These are phyloP conservation scores for Botrytis cinerea DNA, from an alignment of 2,329 filamentous ascomycete genomes.

Conservation along the genomic window DNA sequence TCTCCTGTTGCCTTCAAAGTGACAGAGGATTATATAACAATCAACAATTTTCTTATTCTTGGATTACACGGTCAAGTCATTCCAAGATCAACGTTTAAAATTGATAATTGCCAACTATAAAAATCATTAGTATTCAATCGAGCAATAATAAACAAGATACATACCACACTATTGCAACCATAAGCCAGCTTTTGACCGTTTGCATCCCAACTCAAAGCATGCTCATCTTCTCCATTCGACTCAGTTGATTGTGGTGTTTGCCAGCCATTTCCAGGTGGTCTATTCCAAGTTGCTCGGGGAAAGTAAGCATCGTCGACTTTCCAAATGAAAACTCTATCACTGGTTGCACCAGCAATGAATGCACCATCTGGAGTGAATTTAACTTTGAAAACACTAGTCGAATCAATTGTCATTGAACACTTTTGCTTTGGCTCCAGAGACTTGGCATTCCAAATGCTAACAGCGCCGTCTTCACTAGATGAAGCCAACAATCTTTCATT, in stretches of 20 bases:
- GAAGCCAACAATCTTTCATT: slow-evolving; percentile 53
- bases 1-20: background rate
- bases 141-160: slow-evolving; percentile 38
- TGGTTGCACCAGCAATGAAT: slow-evolving; percentile 63
- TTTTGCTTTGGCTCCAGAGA: slow-evolving; percentile 56
- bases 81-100: slow-evolving; percentile 25
- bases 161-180: slow-evolving; percentile 62
- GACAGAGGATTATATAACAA: background rate
- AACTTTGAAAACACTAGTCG: slow-evolving; percentile 55
- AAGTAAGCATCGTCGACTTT: slow-evolving; percentile 61
- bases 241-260: slow-evolving; percentile 55
- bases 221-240: slow-evolving; percentile 60
- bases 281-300: slow-evolving; percentile 62
- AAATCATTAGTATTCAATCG: slow-evolving; percentile 16
- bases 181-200: slow-evolving; percentile 64
- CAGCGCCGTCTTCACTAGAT: slow-evolving; percentile 63
- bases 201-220: slow-evolving; percentile 63
- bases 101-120: slow-evolving; percentile 30
- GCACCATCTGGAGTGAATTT: slow-evolving; percentile 64
- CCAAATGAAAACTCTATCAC: slow-evolving; percentile 62
- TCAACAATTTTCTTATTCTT: background rate
- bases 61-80: background rate
- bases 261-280: slow-evolving; percentile 58
- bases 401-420: slow-evolving; percentile 61
- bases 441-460: slow-evolving; percentile 63